A percentile compares a stretch with the other conserved stretches of the same genome.
phyloP scores from a whole-genome alignment of 2,329 filamentous ascomycete species.

The Pseudogymnoascus sp. region DNA sequence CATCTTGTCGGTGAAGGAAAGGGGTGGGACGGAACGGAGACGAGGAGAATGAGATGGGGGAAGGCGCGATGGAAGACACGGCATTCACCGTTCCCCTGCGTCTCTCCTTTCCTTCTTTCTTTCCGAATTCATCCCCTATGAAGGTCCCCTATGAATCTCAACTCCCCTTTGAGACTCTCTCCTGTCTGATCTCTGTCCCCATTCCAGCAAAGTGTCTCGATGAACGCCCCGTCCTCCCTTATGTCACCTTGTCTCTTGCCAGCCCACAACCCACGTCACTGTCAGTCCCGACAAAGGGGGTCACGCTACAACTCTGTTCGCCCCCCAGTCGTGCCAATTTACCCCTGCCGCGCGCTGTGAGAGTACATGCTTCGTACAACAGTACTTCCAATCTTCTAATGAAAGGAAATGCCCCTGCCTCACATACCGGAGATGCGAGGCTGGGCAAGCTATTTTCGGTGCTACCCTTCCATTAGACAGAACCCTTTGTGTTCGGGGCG shows the following conservation, averaged over 20 bases:
- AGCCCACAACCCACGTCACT: neutral
- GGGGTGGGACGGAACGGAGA: neutral
- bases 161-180: neutral
- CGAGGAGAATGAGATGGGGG: neutral
- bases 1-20: neutral
- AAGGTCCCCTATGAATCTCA: neutral
- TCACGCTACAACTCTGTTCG: neutral
- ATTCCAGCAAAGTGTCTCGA: neutral
- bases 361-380: neutral
- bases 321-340: neutral
- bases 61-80: neutral
- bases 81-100: neutral
- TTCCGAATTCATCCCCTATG: neutral
- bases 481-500: neutral
- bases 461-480: neutral
- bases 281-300: neutral
- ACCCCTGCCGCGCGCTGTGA: neutral
- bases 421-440: neutral
- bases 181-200: neutral
- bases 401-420: neutral
- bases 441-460: neutral
- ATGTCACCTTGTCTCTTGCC: neutral
- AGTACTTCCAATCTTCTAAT: neutral
- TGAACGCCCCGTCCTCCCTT: neutral
- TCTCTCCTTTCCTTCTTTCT: neutral